phyloP scores from a whole-genome alignment of 805 yeast genomes.

The Myxozyma mucilagina region DNA sequence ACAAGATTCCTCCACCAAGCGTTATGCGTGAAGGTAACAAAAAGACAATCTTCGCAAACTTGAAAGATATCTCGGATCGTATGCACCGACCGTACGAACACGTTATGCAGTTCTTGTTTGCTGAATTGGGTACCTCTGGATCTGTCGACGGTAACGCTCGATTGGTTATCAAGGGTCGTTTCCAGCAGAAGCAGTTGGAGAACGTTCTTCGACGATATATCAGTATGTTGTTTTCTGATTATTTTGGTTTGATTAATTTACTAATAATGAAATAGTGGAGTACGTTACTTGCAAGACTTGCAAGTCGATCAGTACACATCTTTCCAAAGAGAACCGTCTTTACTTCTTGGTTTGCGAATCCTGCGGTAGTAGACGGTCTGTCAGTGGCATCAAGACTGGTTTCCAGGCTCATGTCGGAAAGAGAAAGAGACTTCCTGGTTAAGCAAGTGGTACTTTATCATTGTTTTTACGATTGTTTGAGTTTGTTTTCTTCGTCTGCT shows the following conservation, averaged over 20 bases:
- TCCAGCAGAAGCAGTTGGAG: conserved; percentile 96
- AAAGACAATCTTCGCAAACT: conserved; percentile 93
- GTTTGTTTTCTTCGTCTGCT: not conserved
- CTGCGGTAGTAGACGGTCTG: conserved; percentile 97
- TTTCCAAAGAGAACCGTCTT: conserved; percentile 96
- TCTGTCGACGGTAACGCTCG: conserved; percentile 98
- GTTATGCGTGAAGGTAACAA: conserved; percentile 97
- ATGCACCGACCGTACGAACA: conserved; percentile 97
- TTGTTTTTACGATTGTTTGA: not conserved
- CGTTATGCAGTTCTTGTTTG: conserved; percentile 92
- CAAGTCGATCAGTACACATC: conserved; percentile 93
- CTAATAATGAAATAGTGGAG: conserved; percentile 50
- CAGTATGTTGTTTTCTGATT: conserved; percentile 32
- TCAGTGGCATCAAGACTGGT: conserved; percentile 97
- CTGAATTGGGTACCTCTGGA: conserved; percentile 99
- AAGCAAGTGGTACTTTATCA: not conserved
- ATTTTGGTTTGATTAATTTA: not conserved
- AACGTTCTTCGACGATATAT: conserved; percentile 94
- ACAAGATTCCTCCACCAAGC: conserved; percentile 96
- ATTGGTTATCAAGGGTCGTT: conserved; percentile 95
- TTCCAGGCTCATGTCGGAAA: conserved; percentile 97
- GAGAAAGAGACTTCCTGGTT: conserved; percentile 49
- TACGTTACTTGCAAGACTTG: conserved; percentile 99
- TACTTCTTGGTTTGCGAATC: conserved; percentile 97
- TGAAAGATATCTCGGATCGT: conserved; percentile 89